phyloP scores from a whole-genome alignment of 495 filamentous ascomycete genomes.

The Lindgomyces ingoldianus region DNA sequence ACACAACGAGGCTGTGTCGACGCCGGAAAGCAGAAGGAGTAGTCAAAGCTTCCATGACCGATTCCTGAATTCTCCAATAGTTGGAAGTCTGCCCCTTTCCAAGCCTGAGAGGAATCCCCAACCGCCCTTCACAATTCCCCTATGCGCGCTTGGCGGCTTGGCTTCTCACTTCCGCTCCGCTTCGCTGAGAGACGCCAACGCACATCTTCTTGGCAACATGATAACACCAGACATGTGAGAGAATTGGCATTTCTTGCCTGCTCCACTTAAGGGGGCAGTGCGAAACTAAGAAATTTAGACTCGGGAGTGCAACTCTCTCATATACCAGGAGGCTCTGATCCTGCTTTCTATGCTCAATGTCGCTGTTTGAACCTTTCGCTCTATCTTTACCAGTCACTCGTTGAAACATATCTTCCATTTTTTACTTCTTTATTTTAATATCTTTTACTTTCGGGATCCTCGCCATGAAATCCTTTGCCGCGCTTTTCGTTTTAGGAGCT shows the following conservation, averaged over 20 bases:
- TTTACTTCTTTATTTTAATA: conserved; percentile 13
- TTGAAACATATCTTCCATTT: conserved; percentile 17
- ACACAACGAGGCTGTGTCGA: conserved; percentile 28
- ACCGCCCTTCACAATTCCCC: conserved; percentile 9
- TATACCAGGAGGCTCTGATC: conserved; percentile 14
- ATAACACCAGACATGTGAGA: conserved; percentile 23
- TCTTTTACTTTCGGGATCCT: background rate
- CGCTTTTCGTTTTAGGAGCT: conserved; percentile 12
- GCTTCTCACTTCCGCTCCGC: conserved; percentile 22
- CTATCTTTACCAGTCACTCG: conserved; percentile 33
- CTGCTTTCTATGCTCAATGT: conserved; percentile 16
- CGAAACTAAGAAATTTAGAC: background rate
- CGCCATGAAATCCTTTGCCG: conserved; percentile 24
- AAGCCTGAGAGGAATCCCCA: conserved; percentile 14
- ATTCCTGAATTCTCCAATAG: conserved; percentile 2
- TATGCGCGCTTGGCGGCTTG: conserved; percentile 9
- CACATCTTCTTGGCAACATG: conserved; percentile 24
- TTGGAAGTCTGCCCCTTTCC: conserved; percentile 19
- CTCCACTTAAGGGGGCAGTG: conserved; percentile 17
- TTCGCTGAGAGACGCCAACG: conserved; percentile 15
- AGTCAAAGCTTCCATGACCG: conserved; percentile 14
- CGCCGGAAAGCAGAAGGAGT: conserved; percentile 10
- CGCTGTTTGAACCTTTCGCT: conserved; percentile 20
- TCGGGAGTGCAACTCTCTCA: conserved; percentile 10
- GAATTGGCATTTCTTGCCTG: conserved; percentile 35